phyloP scores from a whole-genome alignment of 1,284 basidiomycete genomes.

The Pyrrhoderma noxium region DNA sequence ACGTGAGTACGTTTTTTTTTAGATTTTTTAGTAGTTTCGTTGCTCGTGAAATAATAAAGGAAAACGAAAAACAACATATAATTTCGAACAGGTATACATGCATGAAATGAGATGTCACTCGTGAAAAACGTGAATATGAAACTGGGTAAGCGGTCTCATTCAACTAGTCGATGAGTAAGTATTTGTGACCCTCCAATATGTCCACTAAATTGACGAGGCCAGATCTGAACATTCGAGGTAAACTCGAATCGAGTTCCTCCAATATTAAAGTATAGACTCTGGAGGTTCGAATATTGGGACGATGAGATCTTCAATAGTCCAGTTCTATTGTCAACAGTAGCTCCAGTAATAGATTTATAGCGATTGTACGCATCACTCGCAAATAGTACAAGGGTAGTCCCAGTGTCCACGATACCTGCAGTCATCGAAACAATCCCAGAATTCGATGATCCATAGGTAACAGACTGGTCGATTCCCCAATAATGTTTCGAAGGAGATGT shows the following conservation, averaged over 20 bases:
- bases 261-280: not conserved
- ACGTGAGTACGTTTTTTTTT: too few species aligned
- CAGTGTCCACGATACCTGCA: conserved; percentile 1
- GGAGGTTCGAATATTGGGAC: not conserved
- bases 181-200: too few species aligned
- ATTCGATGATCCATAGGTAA: conserved; percentile 21
- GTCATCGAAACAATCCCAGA: not conserved
- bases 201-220: too few species aligned
- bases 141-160: too few species aligned
- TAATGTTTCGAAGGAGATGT: conserved; percentile 26
- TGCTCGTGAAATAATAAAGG: too few species aligned
- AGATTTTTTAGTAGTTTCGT: too few species aligned
- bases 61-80: too few species aligned
- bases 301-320: not conserved
- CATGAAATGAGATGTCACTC: too few species aligned
- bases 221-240: too few species aligned
- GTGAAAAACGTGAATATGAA: too few species aligned
- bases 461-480: conserved; percentile 30
- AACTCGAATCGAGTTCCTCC: not conserved
- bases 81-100: too few species aligned
- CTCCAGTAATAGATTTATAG: not conserved
- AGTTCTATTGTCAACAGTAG: not conserved
- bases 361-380: conserved; percentile 12
- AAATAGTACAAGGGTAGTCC: not conserved
- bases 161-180: too few species aligned